Percentiles rank a stretch among this genome's conserved stretches.
Evolutionary conservation across 106 monocot species (phyloP).

Genomic region (Hemerocallis citrina): DNA sequence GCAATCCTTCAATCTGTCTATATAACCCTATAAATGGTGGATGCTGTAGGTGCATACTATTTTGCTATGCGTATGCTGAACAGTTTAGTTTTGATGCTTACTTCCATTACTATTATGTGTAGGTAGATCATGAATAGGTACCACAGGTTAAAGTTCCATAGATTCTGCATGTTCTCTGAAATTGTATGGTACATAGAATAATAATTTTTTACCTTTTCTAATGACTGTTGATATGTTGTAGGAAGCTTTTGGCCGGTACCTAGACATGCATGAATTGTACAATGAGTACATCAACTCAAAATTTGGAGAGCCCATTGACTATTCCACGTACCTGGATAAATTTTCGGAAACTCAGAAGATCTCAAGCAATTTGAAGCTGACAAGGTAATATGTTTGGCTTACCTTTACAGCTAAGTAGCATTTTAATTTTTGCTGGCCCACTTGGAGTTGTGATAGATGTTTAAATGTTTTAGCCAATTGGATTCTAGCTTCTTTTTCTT

Average conservation of each 20-base stretch:
- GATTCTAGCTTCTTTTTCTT: no score
- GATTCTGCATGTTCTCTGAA: no score
- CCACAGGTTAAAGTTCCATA: no score
- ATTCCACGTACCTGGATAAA: constrained; percentile 55
- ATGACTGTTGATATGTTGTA: constrained; percentile 13
- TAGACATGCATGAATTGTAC: constrained; percentile 85
- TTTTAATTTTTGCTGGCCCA: neutral
- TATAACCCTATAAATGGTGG: neutral
- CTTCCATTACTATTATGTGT: no score
- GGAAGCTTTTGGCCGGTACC: constrained; percentile 88
- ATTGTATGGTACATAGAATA: no score
- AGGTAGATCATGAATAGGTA: no score
- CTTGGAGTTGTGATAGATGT: constrained; percentile 13
- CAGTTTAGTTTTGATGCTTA: no score
- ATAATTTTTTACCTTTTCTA: no score
- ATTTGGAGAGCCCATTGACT: constrained; percentile 68
- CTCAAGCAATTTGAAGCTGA: constrained; percentile 43
- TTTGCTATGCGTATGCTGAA: no score
- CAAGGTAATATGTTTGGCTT: constrained; percentile 32
- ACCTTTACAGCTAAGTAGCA: neutral
- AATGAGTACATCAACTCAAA: constrained; percentile 86
- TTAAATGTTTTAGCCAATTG: no score
- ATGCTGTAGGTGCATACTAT: no score
- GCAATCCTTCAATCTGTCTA: constrained; percentile 1
- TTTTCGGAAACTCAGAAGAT: constrained; percentile 60